Evolutionary conservation across 768 basidiomycete genomes (phyloP), one percentile per base, ranked within the genome.

Genomic region (Solioccasus polychromus): DNA sequence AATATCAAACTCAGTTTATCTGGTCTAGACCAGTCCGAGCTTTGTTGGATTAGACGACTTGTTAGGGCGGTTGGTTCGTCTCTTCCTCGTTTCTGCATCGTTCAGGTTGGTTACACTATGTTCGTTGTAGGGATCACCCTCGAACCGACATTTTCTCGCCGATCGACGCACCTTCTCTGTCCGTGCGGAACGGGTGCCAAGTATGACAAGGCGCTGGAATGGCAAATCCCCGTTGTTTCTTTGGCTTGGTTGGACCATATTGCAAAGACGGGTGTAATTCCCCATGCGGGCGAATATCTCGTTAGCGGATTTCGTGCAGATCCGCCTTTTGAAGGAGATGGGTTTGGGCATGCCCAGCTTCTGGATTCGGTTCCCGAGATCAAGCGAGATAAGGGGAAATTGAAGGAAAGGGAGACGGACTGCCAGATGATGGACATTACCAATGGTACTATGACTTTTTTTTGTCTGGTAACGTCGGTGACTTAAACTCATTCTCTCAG

Each of bases 111-210:
- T n/a, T n/a, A 50, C 34, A 41, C n/a, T 28, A 42, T 7, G 14
- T 20, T 19, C 39, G n/a, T n/a, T 42, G 15, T 39, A 85, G 83
- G 83, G 10, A 74, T 83, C 29, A 73, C 58, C 4, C 69, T 80
- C 2, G 73, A 79, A 3, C 68, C 75, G 0, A 71, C 68, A n/a
- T 85, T 86, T 62, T 85, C 79, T 12, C 74, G 80, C 15, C 75
- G 73, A 10, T 78, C 83, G 2, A 93, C 92, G 0, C 88, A 95
- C 53, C 73, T 96, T 2, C 68, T 96, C 8, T 92, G 91, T 59
- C 85, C 87, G 0, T 73, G 80, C 6, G 78, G 75, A 0, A 68
- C 61, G 0, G 91, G 93, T 14, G 70, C 73, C 19, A 95, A 96
- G 60, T 89, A 78, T 40, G 78, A 83, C 14, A 90, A 85, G 61